Evolutionary conservation across 768 basidiomycete genomes (phyloP), one percentile per base, ranked within the genome.

Genomic region (Kwoniella botswanensis): DNA sequence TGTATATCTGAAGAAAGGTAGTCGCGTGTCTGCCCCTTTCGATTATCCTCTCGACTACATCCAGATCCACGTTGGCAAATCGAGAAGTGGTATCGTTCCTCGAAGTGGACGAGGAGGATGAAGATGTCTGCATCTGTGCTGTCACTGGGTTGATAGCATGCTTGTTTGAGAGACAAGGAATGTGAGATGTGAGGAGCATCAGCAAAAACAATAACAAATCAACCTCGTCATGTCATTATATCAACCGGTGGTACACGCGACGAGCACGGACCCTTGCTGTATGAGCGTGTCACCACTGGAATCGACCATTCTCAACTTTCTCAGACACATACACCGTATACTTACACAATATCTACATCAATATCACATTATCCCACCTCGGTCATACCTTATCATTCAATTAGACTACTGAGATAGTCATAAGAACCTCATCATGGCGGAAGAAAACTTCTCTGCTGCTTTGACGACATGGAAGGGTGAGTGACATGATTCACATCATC

Each of bases 391-490:
- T 15, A 13, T 6, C 46, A 50, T 13, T 17, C 46, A 50, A 50
- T 18, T 11, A n/a, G 12, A 55, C 21, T 22, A n/a, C 15, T 55
- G 21, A 15, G 18, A 55, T 12, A 22, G 54, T n/a, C 11, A 11
- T 1, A n/a, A 55, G 15, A 11, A 50, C 13, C 24, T 12, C 59
- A 61, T 7, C 35, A 76, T 82, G 79, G 80, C 86, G 60, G 92
- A 92, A 78, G 88, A 90, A 73, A 95, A 96, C 84, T 98, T 98
- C 85, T 92, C 93, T n/a, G 90, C 90, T 60, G 95, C 95, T 26
- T 85, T 98, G 61, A 85, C 91, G 64, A 93, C 93, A 85, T 98
- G 95, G 95, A 92, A 90, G 86, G 91, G 94, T 93, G 76, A 29
- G 87, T 78, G 58, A 18, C 18, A 35, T 35, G 35, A 35, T 35